phyloP scores from a whole-genome alignment of 2,329 filamentous ascomycete genomes.

The Sporothrix humicola region DNA sequence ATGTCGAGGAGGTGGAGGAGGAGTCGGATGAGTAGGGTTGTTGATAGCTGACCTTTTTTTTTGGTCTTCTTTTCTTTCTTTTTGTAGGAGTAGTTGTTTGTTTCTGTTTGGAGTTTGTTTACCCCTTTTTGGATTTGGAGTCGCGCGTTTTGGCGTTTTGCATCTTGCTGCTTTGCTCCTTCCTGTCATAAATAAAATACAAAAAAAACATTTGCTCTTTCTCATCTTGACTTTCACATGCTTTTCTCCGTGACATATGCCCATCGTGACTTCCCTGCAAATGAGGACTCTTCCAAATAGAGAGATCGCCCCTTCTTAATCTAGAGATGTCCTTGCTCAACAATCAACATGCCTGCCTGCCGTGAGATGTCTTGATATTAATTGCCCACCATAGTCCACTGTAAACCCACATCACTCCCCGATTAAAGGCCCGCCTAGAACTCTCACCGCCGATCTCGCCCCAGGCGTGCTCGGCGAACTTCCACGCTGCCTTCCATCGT shows the following conservation, averaged over 20 bases:
- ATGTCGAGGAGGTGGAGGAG: slow-evolving; percentile 20
- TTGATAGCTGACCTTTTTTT: not conserved
- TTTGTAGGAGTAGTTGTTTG: not conserved
- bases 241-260: not conserved
- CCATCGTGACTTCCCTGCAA: not conserved
- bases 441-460: slow-evolving; percentile 34
- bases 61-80: not conserved
- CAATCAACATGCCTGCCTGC: not conserved
- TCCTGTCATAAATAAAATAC: not conserved
- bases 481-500: not conserved
- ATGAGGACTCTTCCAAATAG: not conserved
- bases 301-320: slow-evolving; percentile 13
- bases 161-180: not conserved
- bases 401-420: slow-evolving; percentile 16
- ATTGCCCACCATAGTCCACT: slow-evolving; percentile 17
- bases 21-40: not conserved
- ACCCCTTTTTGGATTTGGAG: not conserved
- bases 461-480: not conserved
- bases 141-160: not conserved
- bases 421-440: slow-evolving; percentile 5
- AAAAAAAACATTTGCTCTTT: slow-evolving; percentile 1
- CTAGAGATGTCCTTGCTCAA: not conserved
- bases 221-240: not conserved
- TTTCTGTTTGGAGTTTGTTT: not conserved
- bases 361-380: slow-evolving; percentile 1